Evolutionary conservation across 2,329 filamentous ascomycete genomes (phyloP), one percentile per base, ranked within the genome.

Genomic region (Ophiocordyceps camponoti-saundersi): DNA sequence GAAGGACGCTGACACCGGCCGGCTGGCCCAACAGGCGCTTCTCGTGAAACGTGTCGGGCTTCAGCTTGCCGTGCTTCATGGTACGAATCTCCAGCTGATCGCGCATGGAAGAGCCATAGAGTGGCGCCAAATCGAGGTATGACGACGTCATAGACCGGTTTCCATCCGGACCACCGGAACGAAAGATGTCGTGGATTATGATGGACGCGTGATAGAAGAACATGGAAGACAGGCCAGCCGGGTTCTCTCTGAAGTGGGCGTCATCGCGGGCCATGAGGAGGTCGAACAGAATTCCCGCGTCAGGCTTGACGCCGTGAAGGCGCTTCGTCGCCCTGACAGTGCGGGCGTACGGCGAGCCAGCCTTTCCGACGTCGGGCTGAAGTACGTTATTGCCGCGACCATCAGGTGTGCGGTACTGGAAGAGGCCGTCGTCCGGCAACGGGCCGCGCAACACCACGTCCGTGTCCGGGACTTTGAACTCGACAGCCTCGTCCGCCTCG

Each of bases 191-290:
- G 22, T 64, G 61, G 13, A 64, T 64, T 46, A 62, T 61, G 55
- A 89, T 81, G 7, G 80, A 77, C 0, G 82, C 84, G 42, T 85
- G 66, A 52, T 87, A 86, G 59, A 85, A 86, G 16, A 89, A 65
- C 64, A 86, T 77, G 53, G 79, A 81, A 0, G 82, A 87, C 40
- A 88, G 78, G n/a, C 77, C 73, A 45, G 81, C 81, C 0, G 80
- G 79, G 57, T 86, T 83, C 47, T 77, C 68, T 50, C 76, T 70
- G 50, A 77, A 75, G n/a, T 53, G 56, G 0, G 53, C 48, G 30
- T 67, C 64, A 36, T 65, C 64, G 23, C 81, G 72, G 16, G 75
- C 77, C 69, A 85, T 73, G 23, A 85, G 57, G 21, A 72, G 73
- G 59, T 85, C 81, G 49, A 86, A 86, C 3, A 86, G 65, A 15